Percentiles rank a stretch among this genome's conserved stretches.
Conservation (phyloP, 805 yeast species). For the Wickerhamiella azyma region DNA sequence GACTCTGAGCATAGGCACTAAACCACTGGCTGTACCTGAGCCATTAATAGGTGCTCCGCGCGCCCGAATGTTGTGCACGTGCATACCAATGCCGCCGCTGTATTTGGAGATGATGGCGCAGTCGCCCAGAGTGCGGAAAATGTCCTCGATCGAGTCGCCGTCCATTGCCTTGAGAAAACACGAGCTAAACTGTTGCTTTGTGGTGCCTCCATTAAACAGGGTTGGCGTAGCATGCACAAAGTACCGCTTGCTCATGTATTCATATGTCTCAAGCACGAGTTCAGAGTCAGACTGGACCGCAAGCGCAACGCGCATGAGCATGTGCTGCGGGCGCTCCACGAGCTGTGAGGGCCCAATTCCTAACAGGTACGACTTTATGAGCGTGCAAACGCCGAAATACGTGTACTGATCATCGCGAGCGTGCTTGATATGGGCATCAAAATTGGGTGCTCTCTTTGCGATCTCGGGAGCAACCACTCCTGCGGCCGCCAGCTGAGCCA, state of each 20-base stretch:
- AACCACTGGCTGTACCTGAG: conserved; percentile 74
- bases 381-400: conserved; percentile 80
- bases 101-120: conserved; percentile 82
- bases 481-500: conserved; percentile 50
- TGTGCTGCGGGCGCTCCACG: conserved; percentile 77
- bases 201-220: conserved; percentile 78
- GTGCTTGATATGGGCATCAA: conserved; percentile 43
- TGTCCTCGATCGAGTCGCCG: conserved; percentile 87
- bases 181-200: conserved; percentile 67
- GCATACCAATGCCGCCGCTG: conserved; percentile 90
- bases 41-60: conserved; percentile 78
- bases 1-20: conserved; percentile 86
- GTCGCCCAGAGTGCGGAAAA: conserved; percentile 70
- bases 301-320: conserved; percentile 76
- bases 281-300: conserved; percentile 64
- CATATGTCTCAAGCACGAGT: conserved; percentile 60
- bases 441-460: conserved; percentile 24
- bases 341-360: conserved; percentile 36
- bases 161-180: conserved; percentile 83
- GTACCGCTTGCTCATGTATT: conserved; percentile 65
- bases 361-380: conserved; percentile 64
- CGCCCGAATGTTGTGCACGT: conserved; percentile 70
- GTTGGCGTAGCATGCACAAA: conserved; percentile 94
- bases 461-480: conserved; percentile 46
- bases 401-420: conserved; percentile 58